Evolutionary conservation across 768 basidiomycete genomes (phyloP), one percentile per base, ranked within the genome.

Genomic region (Leccinellum rugosiceps): DNA sequence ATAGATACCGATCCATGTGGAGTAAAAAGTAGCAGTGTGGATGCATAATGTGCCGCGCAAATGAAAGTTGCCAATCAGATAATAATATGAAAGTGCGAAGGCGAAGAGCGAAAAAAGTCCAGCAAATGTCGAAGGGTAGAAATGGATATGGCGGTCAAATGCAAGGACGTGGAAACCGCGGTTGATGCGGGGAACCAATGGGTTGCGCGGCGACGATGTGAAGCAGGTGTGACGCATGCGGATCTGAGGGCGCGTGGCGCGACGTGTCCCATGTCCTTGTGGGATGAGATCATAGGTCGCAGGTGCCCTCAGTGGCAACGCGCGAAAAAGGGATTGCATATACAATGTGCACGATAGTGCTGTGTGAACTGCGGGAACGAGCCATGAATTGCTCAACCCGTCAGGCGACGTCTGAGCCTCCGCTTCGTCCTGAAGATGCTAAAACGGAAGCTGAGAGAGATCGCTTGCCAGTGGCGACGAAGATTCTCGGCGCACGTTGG

Each of bases 391-490:
- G 53, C 50, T 72, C 58, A 71, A 32, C 69, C 63, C 6, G 69
- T 67, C 63, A 72, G 34, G 31, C 64, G 61, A 45, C 72, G 70
- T 50, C 60, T 60, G 21, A 75, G 64, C 58, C 72, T 60, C 46
- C 77, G 76, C 58, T 78, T 77, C 19, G 76, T 78, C 52, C 84
- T 74, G 68, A 86, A 87, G 44, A 87, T 70, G 56, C 76, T 72
- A 63, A 87, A 86, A 44, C 83, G 76, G 30, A 86, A 61, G 56
- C 83, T 72, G 21, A 87, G 77, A 0, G 76, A 68, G 28, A 86
- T 59, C 9, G 84, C 83, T 63, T 85, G 83, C 85, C 86, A 87
- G 56, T 85, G 81, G 9, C 81, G 74, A 55, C 76, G 74, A 44
- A 87, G 69, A 48, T 71, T 73, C 66, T 85, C 75, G 9, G 74